Base-by-base conservation (phyloP, 164 flowering plant genomes). In the Magnolia sinica region DNA sequence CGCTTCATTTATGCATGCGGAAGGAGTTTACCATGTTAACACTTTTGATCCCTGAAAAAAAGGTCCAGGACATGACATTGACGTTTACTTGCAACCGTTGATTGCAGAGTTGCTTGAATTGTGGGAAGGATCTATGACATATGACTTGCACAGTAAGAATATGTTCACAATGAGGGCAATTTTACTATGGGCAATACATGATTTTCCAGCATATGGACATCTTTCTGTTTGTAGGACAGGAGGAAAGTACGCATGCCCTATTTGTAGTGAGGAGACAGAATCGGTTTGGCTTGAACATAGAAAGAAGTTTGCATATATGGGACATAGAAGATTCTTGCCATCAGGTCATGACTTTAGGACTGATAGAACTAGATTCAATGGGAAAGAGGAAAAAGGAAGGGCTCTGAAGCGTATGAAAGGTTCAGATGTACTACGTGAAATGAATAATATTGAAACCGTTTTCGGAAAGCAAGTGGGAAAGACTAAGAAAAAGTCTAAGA, bases 171-270 rank as follows among this genome's bases (percentile, higher is more conserved):
- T n/a, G n/a, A n/a, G 31, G 31, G 31, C 31, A 29, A 29, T 29
- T 29, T 29, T 29, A 29, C 2, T 29, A 29, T 64, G 67, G 67
- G 19, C 67, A 11, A n/a, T 64, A 64, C 67, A 64, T 4, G 4
- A 64, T 64, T 64, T 64, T 64, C 8, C 67, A 64, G 67, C 67
- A 64, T n/a, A 64, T 64, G 67, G 8, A 6, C 67, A 64, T 64
- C 19, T 64, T 6, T 64, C 23, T 14, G 67, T 6, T 16, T 64
- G 67, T 64, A 64, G 22, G 67, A 64, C 23, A 1, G 22, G 8
- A 16, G 67, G 23, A 29, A 29, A 29, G 31, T 1, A 29, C 31
- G 31, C 31, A 29, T 29, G 31, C 31, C 31, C 31, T 29, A n/a
- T n/a, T 18, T 64, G 68, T n/a, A 64, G 68, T 22, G 24, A 64